A percentile compares a stretch with the other conserved stretches of the same genome.
phyloP scores from a whole-genome alignment of 345 rosid genomes.

The Aegle marmelos region DNA sequence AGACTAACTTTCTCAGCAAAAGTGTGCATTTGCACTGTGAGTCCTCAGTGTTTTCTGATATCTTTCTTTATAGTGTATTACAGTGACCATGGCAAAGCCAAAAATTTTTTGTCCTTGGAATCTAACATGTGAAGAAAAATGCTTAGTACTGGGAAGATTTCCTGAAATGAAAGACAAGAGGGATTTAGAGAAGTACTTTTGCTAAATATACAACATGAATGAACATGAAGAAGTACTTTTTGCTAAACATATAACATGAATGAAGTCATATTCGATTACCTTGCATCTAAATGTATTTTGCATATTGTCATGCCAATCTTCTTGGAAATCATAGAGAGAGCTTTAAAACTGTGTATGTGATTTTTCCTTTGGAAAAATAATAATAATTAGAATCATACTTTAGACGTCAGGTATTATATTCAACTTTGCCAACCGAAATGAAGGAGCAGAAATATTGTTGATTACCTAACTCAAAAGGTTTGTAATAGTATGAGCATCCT shows the following conservation, averaged over 20 bases:
- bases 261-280: background rate
- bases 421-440: background rate
- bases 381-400: background rate
- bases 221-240: background rate
- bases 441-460: background rate
- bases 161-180: too few species aligned
- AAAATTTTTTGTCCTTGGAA: too few species aligned
- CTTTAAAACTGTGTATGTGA: background rate
- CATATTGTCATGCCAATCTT: background rate
- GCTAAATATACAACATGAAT: background rate
- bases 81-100: too few species aligned
- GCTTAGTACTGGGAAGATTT: too few species aligned
- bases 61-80: too few species aligned
- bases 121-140: too few species aligned
- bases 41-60: too few species aligned
- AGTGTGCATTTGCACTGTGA: too few species aligned
- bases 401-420: background rate
- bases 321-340: background rate
- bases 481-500: background rate
- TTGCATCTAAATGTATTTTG: background rate
- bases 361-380: background rate
- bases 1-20: too few species aligned
- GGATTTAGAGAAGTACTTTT: background rate
- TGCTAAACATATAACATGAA: background rate
- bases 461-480: background rate